Base-by-base conservation (phyloP, 306 rosid species). In the Prosopis cineraria region DNA sequence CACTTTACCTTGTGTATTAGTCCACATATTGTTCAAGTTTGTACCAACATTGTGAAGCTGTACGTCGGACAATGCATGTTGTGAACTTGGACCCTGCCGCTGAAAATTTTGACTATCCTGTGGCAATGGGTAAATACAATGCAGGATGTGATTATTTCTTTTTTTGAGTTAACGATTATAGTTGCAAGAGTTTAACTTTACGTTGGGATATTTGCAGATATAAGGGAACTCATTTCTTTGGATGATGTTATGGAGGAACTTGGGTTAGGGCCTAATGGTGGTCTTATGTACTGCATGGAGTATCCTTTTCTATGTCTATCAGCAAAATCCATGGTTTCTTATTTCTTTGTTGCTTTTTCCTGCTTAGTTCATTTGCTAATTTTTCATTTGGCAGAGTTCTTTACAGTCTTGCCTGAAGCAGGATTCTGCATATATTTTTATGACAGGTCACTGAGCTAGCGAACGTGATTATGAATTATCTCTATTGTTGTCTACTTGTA, bases 181-280 rank as follows among this genome's bases (percentile, higher is more conserved):
- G 12, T n/a, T 75, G 43, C 20, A 3, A 66, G 39, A 10, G 53
- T 73, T 62, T 33, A 36, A 45, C 56, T 40, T 67, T 63, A 14
- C 29, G 25, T 41, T 85, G 62, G 40, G 64, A 55, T 82, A 76
- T 33, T 81, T 78, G 83, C 87, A 95, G 98, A 92, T 88, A 91
- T 92, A 68, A 87, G 98, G 87, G 96, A 95, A 77, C 96, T 95
- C 43, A 84, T 95, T 77, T 89, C 94, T 58, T 79, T 92, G 89
- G 98, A 95, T 43, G 98, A 95, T 88, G 98, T 92, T 48, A 94
- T 92, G 98, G 98, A 94, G 83, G 98, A 90, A 68, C 97, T 92
- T 80, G 95, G 93, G 31, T 76, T 94, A 73, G 98, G 98, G 77
- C 98, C 98, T 58, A 94, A 94, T 85, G 98, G 98, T 56, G 93